Evolutionary conservation across 73 alveolate species (phyloP), one percentile per base, ranked within the genome.

Genomic region (Loxodes magnus): DNA sequence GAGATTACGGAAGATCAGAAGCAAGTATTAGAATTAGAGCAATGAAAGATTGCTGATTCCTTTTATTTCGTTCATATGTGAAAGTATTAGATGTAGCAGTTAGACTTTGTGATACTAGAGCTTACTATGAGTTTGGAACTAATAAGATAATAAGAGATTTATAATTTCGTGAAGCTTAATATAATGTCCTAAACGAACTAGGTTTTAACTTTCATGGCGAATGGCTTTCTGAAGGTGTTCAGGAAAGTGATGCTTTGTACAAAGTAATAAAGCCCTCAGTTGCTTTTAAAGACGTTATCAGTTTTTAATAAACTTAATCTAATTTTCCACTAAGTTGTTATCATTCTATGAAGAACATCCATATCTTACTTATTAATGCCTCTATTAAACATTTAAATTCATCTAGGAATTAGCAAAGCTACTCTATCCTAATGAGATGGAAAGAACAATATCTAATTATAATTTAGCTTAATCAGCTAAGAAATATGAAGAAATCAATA

Each of bases 11-110:
- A 12, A 59, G 61, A 31, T 53, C 88, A 22, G 79, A 71, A 43
- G 58, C 82, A 37, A 74, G 57, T 65, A 68, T 90, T 42, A 86
- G 99, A 65, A 84, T 87, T 70, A 86, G 99, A 77, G 76, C 84
- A 5, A 93, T 93, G 99, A 71, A 69, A 43, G 99, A 93, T 43
- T 93, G 99, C 54, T 93, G 83, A 76, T 93, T 79, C 71, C 95
- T 87, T 14, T 68, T 93, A 26, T 66, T 87, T 49, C 67, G 99
- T 59, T 74, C 74, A 60, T 93, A 93, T 63, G 43, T 93, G 62
- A 86, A 98, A 90, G 97, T 93, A 31, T 98, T 90, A 67, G 95
- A 86, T 49, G 99, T 93, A 4, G 15, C 72, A 15, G 93, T 93
- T 27, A 68, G 99, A 54, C 87, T 90, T 35, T 60, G 67, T 38